phyloP scores from a whole-genome alignment of 2,329 filamentous ascomycete genomes.

The Arthrobotrys pseudoclavata region DNA sequence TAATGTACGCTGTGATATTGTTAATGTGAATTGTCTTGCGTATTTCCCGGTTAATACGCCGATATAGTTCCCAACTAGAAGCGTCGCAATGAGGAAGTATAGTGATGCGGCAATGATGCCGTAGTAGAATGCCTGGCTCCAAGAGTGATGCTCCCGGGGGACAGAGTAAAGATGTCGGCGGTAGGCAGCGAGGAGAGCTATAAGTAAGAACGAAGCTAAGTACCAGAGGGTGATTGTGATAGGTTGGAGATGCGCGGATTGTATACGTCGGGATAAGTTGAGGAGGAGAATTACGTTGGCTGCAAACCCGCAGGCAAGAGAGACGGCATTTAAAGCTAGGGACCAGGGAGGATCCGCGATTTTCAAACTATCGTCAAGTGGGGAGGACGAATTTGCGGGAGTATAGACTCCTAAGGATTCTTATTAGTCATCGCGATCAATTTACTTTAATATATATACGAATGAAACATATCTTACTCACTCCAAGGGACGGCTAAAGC shows the following conservation, averaged over 20 bases:
- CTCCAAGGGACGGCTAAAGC: constrained; percentile 87
- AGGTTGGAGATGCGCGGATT: constrained; percentile 85
- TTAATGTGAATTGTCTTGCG: constrained; percentile 80
- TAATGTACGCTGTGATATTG: constrained; percentile 83
- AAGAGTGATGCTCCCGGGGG: constrained; percentile 69
- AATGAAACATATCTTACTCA: constrained; percentile 66
- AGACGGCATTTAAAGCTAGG: constrained; percentile 80
- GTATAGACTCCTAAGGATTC: constrained; percentile 61
- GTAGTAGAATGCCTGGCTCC: constrained; percentile 88
- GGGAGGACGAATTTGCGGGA: constrained; percentile 66
- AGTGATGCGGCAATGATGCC: constrained; percentile 82
- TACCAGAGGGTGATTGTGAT: constrained; percentile 86
- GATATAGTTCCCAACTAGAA: constrained; percentile 81
- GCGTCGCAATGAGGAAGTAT: constrained; percentile 82
- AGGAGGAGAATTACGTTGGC: constrained; percentile 86
- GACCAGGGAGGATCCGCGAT: constrained; percentile 80
- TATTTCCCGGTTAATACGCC: constrained; percentile 73
- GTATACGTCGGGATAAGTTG: constrained; percentile 85
- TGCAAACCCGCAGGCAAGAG: constrained; percentile 79
- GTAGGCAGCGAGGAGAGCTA: constrained; percentile 76
- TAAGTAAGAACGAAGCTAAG: constrained; percentile 75
- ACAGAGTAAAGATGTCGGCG: constrained; percentile 72
- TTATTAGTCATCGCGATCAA: background rate
- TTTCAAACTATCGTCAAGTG: constrained; percentile 72
- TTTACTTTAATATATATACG: background rate